A percentile compares a stretch with the other conserved stretches of the same genome.
phyloP scores from a whole-genome alignment of 1,284 basidiomycete genomes.

The Sporisorium graminicola region DNA sequence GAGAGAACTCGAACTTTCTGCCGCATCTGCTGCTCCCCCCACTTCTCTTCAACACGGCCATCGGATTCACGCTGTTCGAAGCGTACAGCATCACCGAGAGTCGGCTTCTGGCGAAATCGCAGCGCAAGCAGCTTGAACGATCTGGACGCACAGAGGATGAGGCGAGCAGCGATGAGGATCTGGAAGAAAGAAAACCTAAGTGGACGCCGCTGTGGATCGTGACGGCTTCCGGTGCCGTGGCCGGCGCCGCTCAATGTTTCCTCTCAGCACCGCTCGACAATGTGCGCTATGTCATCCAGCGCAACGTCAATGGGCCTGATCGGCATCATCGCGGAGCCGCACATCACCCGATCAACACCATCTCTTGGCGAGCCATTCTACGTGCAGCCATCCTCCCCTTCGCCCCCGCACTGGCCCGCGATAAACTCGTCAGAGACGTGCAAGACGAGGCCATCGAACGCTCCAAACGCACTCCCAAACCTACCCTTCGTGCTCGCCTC shows the following conservation, averaged over 20 bases:
- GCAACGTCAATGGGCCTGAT: constrained; percentile 28
- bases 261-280: constrained; percentile 71
- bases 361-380: constrained; percentile 64
- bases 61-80: constrained; percentile 70
- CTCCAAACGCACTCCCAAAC: constrained; percentile 31
- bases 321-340: constrained; percentile 3
- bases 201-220: constrained; percentile 64
- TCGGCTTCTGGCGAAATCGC: constrained; percentile 30
- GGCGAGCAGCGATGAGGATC: neutral
- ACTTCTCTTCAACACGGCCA: constrained; percentile 67
- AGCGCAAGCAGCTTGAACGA: neutral
- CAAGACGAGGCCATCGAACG: constrained; percentile 44
- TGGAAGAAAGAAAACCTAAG: constrained; percentile 10
- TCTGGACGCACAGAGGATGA: neutral
- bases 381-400: constrained; percentile 67
- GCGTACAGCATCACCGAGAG: constrained; percentile 65
- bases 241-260: constrained; percentile 70
- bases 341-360: constrained; percentile 19
- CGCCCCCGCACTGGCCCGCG: constrained; percentile 47
- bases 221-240: constrained; percentile 64
- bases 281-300: constrained; percentile 69
- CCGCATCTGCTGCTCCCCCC: constrained; percentile 67
- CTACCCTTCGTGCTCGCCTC: constrained; percentile 23
- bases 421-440: constrained; percentile 53
- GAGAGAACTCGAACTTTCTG: constrained; percentile 60